phyloP scores from a whole-genome alignment of 805 yeast genomes.

The Monosporozyma siamensis region DNA sequence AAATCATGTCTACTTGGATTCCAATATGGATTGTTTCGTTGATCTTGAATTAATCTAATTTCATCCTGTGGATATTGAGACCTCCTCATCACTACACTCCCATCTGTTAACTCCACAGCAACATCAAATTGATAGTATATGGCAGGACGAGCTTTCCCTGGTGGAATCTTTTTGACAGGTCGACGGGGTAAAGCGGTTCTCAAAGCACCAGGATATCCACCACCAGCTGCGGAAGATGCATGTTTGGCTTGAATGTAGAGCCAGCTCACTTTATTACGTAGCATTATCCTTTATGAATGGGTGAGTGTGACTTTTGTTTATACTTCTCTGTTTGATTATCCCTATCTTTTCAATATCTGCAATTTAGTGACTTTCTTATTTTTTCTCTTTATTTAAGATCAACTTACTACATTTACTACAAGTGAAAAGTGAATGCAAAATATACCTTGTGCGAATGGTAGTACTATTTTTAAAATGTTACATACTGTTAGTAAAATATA shows the following conservation, averaged over 20 bases:
- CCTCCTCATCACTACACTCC: constrained; percentile 75
- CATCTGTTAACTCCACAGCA: constrained; percentile 85
- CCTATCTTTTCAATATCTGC: no score
- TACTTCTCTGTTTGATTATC: no score
- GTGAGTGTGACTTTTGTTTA: no score
- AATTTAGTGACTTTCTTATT: no score
- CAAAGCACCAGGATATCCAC: constrained; percentile 17
- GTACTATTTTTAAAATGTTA: no score
- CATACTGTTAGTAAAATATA: no score
- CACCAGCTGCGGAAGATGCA: constrained; percentile 19
- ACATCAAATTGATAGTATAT: constrained; percentile 86
- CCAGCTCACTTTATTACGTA: not conserved
- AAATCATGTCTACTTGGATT: constrained; percentile 77
- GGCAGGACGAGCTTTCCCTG: constrained; percentile 90
- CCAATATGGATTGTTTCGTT: constrained; percentile 81
- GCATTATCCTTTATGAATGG: not conserved
- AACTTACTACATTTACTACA: no score
- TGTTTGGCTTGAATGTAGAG: constrained; percentile 3
- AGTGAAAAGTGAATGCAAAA: no score
- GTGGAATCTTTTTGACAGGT: constrained; percentile 56
- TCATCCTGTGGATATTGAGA: constrained; percentile 86
- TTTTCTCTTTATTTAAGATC: no score
- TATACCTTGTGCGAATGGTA: no score
- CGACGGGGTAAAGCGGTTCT: constrained; percentile 33
- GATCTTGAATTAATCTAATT: constrained; percentile 77